A percentile compares a stretch with the other conserved stretches of the same genome.
These are phyloP conservation scores for Lachancea fermentati DNA, from an alignment of 805 yeast genomes.

Conservation along the genomic window DNA sequence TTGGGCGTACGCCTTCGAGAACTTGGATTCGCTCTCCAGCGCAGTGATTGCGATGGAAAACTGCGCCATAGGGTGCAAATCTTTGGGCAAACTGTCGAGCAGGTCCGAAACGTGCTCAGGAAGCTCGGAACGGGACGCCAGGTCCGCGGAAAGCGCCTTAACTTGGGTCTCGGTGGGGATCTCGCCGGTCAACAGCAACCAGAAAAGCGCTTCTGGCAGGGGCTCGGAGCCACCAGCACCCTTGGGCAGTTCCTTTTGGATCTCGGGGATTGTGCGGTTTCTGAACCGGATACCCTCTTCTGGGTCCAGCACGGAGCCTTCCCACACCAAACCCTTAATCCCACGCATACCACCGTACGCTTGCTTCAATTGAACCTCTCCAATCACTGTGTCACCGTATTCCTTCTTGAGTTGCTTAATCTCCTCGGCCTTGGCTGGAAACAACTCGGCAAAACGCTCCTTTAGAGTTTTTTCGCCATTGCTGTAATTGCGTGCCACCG, in stretches of 20 bases:
- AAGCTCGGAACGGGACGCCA: slow-evolving; percentile 70
- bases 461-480: slow-evolving; percentile 54
- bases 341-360: slow-evolving; percentile 93
- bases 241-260: slow-evolving; percentile 69
- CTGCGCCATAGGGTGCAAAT: slow-evolving; percentile 87
- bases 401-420: slow-evolving; percentile 78
- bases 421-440: slow-evolving; percentile 90
- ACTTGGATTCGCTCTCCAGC: slow-evolving; percentile 74
- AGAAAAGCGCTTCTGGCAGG: slow-evolving; percentile 75
- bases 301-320: slow-evolving; percentile 80
- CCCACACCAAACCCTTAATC: slow-evolving; percentile 81
- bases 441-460: slow-evolving; percentile 87
- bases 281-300: slow-evolving; percentile 84
- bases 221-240: slow-evolving; percentile 64
- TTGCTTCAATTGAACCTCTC: slow-evolving; percentile 70
- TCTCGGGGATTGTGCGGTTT: slow-evolving; percentile 77
- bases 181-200: slow-evolving; percentile 81
- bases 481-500: slow-evolving; percentile 11
- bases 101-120: slow-evolving; percentile 74
- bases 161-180: slow-evolving; percentile 70
- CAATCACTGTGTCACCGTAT: slow-evolving; percentile 70
- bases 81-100: slow-evolving; percentile 67
- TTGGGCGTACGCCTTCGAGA: slow-evolving; percentile 77
- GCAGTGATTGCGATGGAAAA: slow-evolving; percentile 79
- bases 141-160: slow-evolving; percentile 64